phyloP scores from a whole-genome alignment of 1,284 basidiomycete species.

The Porodaedalea pini region DNA sequence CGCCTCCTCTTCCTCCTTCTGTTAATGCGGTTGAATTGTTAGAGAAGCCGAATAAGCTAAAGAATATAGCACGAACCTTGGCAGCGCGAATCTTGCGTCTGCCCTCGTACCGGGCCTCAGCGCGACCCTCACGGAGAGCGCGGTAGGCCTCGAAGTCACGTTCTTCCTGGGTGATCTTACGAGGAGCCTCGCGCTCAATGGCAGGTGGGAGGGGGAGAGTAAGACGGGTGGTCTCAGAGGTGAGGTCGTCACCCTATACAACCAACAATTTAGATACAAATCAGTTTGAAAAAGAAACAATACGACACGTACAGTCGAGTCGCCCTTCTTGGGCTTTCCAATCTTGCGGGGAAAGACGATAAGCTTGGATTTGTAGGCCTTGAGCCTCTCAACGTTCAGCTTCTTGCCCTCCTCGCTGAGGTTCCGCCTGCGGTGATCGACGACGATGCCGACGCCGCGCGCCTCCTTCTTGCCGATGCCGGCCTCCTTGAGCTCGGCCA shows the following conservation, averaged over 20 bases:
- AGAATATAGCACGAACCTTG: slow-evolving; percentile 54
- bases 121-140: slow-evolving; percentile 85
- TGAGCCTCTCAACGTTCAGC: slow-evolving; percentile 92
- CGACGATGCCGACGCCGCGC: slow-evolving; percentile 88
- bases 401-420: slow-evolving; percentile 96
- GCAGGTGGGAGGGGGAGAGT: slow-evolving; percentile 68
- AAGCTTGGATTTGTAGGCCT: slow-evolving; percentile 86
- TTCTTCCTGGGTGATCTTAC: slow-evolving; percentile 92
- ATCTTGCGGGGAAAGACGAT: slow-evolving; percentile 96
- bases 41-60: slow-evolving; percentile 7
- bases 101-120: slow-evolving; percentile 84
- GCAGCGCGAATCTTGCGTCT: slow-evolving; percentile 76
- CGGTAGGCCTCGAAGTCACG: slow-evolving; percentile 86
- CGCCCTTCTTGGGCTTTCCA: slow-evolving; percentile 93
- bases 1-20: slow-evolving; percentile 92
- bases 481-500: slow-evolving; percentile 94
- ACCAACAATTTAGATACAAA: neutral
- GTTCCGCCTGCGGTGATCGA: slow-evolving; percentile 97
- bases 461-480: slow-evolving; percentile 96
- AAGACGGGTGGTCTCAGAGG: slow-evolving; percentile 72
- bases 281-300: slow-evolving; percentile 3
- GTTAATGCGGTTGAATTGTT: too few species aligned
- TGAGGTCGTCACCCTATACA: slow-evolving; percentile 78
- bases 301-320: slow-evolving; percentile 69
- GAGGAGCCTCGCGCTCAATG: slow-evolving; percentile 78